phyloP scores from a whole-genome alignment of 2,329 filamentous ascomycete genomes.

The Stemphylium beticola region DNA sequence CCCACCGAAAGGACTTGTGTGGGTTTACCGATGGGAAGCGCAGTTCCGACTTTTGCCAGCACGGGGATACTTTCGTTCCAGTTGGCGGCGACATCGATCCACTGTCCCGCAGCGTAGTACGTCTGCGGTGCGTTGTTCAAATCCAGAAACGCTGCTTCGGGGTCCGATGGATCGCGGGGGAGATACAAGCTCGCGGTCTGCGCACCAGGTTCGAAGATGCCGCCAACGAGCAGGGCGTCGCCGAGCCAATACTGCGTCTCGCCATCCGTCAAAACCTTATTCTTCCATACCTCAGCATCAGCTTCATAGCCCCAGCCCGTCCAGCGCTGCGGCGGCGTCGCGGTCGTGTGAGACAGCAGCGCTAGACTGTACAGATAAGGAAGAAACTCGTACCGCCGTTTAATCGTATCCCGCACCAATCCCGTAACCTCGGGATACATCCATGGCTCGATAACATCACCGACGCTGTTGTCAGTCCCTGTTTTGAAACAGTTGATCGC shows the following conservation, averaged over 20 bases:
- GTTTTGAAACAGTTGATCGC: conserved; percentile 84
- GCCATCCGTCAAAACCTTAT: conserved; percentile 62
- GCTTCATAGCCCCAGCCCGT: conserved; percentile 74
- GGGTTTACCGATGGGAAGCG: conserved; percentile 59
- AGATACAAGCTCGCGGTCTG: conserved; percentile 66
- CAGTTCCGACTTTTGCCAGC: conserved; percentile 61
- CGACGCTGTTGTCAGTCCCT: conserved; percentile 67
- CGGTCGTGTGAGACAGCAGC: conserved; percentile 66
- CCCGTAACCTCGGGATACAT: conserved; percentile 74
- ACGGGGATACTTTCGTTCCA: conserved; percentile 64
- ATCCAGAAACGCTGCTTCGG: conserved; percentile 66
- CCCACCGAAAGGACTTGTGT: conserved; percentile 60
- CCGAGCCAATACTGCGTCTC: conserved; percentile 78
- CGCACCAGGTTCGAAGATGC: conserved; percentile 68
- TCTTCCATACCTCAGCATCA: conserved; percentile 70
- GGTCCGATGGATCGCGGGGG: conserved; percentile 53
- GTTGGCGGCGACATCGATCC: conserved; percentile 58
- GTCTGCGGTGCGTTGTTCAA: conserved; percentile 67
- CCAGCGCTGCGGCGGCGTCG: conserved; percentile 72
- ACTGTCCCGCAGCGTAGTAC: conserved; percentile 61
- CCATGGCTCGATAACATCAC: conserved; percentile 79
- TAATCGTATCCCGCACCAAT: conserved; percentile 68
- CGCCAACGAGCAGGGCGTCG: conserved; percentile 68
- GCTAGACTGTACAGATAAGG: conserved; percentile 73
- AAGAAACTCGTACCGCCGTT: conserved; percentile 72